Base-by-base conservation (phyloP, 1,284 basidiomycete species). In the Boletus smithii region DNA sequence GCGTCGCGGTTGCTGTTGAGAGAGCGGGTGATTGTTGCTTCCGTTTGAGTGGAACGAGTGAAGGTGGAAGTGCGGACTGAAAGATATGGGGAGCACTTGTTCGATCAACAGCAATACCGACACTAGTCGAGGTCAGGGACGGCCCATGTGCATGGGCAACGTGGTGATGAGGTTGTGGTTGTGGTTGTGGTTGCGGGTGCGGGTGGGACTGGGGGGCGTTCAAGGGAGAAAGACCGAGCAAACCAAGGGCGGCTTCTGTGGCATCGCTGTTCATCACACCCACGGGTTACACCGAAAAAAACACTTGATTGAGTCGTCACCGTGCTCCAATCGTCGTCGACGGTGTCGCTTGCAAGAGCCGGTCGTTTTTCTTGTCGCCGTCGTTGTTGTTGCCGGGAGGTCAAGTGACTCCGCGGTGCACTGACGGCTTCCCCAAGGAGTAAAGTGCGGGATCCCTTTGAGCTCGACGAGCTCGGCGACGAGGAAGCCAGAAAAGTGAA, bases 221-320 rank as follows among this genome's bases (percentile, higher is more conserved):
- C 43, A 63, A 58, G 44, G 72, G 60, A 39, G 65, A 71, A 45
- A 75, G 71, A 54, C 73, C 71, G 40, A 76, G 72, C 30, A 76
- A 63, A 65, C 74, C 75, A 47, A 75, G 72, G 37, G 72, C 73
- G 44, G 75, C 75, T 61, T 75, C 73, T 54, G 70, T 69, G 51
- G 73, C 74, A 74, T 76, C 73, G 65, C 60, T 72, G 59, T 69
- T 70, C 73, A 76, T 76, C 56, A 46, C 85, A 83, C 65, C 46
- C 30, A 31, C 37, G 24, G 42, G 34, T 47, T 48, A 47, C 43
- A 44, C 44, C 45, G 16, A 54, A 41, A 37, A 48, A 50, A 56
- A 44, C 3, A 17, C 13, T 39, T 33, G 45, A 44, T 26, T 38
- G 27, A 1, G 35, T 43, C 44, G 49, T 38, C 36, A n/a, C 16